These are phyloP conservation scores for Polytrichum formosum DNA, from an alignment of 225 moss, liverwort and hornwort genomes.

Conservation along the genomic window DNA sequence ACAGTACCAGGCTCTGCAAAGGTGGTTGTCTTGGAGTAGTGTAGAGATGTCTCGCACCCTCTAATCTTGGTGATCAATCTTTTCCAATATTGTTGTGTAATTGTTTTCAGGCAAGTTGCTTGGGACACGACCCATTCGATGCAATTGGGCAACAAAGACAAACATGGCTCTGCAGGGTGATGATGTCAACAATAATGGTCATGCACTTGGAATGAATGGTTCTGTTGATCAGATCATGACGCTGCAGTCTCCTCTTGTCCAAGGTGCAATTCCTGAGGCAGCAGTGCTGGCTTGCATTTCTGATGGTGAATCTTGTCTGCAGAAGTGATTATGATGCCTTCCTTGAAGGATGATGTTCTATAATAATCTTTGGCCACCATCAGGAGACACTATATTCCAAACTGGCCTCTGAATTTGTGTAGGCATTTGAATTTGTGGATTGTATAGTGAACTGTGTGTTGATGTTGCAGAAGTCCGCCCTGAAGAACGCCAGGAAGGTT, in stretches of 20 bases:
- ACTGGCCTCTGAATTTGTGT: too few species aligned
- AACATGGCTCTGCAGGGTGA: constrained; percentile 62
- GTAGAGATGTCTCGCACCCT: background rate
- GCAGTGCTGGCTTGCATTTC: constrained; percentile 1
- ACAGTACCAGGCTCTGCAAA: too few species aligned
- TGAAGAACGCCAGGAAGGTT: constrained; percentile 74
- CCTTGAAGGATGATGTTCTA: too few species aligned
- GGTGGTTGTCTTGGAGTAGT: too few species aligned
- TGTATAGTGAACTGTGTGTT: background rate
- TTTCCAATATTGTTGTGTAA: background rate
- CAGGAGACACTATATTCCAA: too few species aligned
- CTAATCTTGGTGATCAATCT: background rate
- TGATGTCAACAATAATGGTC: constrained; percentile 47
- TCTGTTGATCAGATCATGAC: constrained; percentile 57
- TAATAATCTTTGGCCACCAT: too few species aligned
- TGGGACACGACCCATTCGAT: constrained; percentile 62
- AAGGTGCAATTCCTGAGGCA: constrained; percentile 32
- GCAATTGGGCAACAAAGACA: constrained; percentile 69
- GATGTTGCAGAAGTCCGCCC: constrained; percentile 55
- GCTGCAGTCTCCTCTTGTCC: constrained; percentile 56
- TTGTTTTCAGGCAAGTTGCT: constrained; percentile 56
- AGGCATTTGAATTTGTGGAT: too few species aligned
- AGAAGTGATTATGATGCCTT: too few species aligned
- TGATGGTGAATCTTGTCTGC: too few species aligned
- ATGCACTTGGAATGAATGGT: constrained; percentile 44